Conservation (phyloP, 768 basidiomycete genomes). For the Macrolepiota dolichaula region DNA sequence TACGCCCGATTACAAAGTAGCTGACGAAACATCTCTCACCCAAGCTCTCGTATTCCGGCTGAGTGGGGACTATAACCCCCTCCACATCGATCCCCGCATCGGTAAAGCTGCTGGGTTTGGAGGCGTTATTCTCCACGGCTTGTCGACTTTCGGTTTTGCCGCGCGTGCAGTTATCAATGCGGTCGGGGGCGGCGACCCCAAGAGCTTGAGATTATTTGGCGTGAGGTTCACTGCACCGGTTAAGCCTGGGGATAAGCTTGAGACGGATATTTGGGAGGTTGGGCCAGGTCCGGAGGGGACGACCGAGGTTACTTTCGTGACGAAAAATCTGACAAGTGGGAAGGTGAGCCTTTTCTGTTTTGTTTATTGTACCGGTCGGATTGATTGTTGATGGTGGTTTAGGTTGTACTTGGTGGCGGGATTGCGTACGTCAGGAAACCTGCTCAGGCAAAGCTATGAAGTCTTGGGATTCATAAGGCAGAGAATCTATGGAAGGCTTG, state of each 20-base stretch:
- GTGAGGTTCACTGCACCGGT: constrained; percentile 82
- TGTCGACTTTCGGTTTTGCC: constrained; percentile 79
- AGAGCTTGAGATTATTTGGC: constrained; percentile 63
- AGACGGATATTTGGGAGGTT: constrained; percentile 79
- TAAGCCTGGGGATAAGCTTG: constrained; percentile 75
- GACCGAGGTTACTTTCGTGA: constrained; percentile 58
- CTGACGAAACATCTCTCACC: constrained; percentile 59
- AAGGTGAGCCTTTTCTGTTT: constrained; percentile 34
- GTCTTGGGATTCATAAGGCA: too few species aligned
- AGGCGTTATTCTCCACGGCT: constrained; percentile 81
- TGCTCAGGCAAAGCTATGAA: constrained; percentile 24
- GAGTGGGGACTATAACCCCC: constrained; percentile 76
- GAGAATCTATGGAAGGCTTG: too few species aligned
- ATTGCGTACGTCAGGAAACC: constrained; percentile 60
- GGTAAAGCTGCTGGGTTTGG: constrained; percentile 78
- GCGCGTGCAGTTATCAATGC: constrained; percentile 71
- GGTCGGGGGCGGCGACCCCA: constrained; percentile 58
- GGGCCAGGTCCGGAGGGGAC: constrained; percentile 60
- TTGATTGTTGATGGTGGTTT: background rate
- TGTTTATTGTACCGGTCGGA: background rate
- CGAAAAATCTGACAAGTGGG: constrained; percentile 55
- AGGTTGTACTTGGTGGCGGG: constrained; percentile 53
- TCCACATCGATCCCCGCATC: constrained; percentile 74
- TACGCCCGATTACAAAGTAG: constrained; percentile 54
- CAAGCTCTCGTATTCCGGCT: constrained; percentile 73